phyloP scores from a whole-genome alignment of 1,284 basidiomycete genomes.

The Malassezia japonica region DNA sequence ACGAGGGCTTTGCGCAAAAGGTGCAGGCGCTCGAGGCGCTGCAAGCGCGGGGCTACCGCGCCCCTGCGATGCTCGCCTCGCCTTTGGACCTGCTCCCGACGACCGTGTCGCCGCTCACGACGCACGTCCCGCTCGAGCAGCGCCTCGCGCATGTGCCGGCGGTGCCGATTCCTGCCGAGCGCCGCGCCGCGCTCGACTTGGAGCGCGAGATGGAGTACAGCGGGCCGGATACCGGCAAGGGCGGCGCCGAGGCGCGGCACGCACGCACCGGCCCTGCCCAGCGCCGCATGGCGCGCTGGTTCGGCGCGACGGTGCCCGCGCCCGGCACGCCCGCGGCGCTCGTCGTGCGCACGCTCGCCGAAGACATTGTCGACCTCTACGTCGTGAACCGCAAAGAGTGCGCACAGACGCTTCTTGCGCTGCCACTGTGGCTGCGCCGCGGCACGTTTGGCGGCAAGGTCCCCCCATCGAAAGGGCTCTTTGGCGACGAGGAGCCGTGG shows the following conservation, averaged over 20 bases:
- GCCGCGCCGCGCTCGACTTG: slow-evolving; percentile 15
- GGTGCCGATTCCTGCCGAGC: slow-evolving; percentile 38
- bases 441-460: slow-evolving; percentile 57
- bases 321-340: slow-evolving; percentile 66
- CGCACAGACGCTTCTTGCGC: slow-evolving; percentile 72
- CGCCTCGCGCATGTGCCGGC: slow-evolving; percentile 50
- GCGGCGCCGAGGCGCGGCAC: slow-evolving; percentile 29
- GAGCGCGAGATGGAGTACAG: not conserved
- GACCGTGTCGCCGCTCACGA: slow-evolving; percentile 25
- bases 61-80: slow-evolving; percentile 31
- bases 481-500: slow-evolving; percentile 27
- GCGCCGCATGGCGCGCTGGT: slow-evolving; percentile 31
- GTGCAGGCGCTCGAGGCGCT: slow-evolving; percentile 30
- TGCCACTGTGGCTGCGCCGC: slow-evolving; percentile 70
- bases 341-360: slow-evolving; percentile 63
- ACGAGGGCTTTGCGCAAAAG: slow-evolving; percentile 36
- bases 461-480: slow-evolving; percentile 27
- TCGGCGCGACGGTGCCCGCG: slow-evolving; percentile 56
- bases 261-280: slow-evolving; percentile 30
- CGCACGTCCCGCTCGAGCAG: slow-evolving; percentile 17
- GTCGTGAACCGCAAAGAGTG: slow-evolving; percentile 95
- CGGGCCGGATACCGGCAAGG: slow-evolving; percentile 29
- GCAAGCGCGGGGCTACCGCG: slow-evolving; percentile 19
- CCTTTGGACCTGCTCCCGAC: slow-evolving; percentile 38
- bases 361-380: slow-evolving; percentile 81